A percentile compares a stretch with the other conserved stretches of the same genome.
Conservation (phyloP, 2,329 filamentous ascomycete species). For the Fusarium protoensiforme region DNA sequence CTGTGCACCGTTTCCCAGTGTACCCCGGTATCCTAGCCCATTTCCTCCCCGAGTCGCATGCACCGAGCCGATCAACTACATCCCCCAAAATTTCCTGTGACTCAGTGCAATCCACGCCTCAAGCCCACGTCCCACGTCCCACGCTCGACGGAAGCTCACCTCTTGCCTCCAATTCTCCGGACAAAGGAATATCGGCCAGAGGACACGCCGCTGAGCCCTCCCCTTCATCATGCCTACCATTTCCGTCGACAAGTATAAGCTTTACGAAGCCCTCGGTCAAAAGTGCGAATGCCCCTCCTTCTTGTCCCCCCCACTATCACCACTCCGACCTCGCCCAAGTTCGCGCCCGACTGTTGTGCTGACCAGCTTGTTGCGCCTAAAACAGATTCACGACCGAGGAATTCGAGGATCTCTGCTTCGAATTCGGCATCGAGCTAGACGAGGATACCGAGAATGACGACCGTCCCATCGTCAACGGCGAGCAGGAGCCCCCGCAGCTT, state of each 20-base stretch:
- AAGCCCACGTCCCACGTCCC: constrained; percentile 31
- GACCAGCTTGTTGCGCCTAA: constrained; percentile 23
- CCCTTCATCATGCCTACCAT: constrained; percentile 87
- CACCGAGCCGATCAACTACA: constrained; percentile 22
- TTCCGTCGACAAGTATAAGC: constrained; percentile 92
- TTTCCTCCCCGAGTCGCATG: constrained; percentile 1
- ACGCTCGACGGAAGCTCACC: constrained; percentile 35
- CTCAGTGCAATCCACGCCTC: constrained; percentile 44
- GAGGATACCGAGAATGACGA: constrained; percentile 88
- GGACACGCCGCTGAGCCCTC: constrained; percentile 36
- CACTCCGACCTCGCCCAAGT: constrained; percentile 31
- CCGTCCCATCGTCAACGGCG: constrained; percentile 78
- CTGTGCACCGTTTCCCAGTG: neutral
- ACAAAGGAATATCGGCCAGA: constrained; percentile 36
- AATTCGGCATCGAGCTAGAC: constrained; percentile 97
- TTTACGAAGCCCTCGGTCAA: constrained; percentile 91
- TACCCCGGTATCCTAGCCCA: constrained; percentile 24
- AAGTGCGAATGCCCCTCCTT: constrained; percentile 66
- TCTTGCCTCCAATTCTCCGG: constrained; percentile 27
- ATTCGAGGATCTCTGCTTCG: constrained; percentile 98
- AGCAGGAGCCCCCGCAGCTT: constrained; percentile 89
- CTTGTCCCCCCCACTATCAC: constrained; percentile 32
- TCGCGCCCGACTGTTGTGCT: constrained; percentile 21
- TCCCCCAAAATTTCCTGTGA: constrained; percentile 55
- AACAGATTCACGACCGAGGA: constrained; percentile 87